Evolutionary conservation across 371 early-diverging fungal species (phyloP).

Genomic region (Globomyces sp.): DNA sequence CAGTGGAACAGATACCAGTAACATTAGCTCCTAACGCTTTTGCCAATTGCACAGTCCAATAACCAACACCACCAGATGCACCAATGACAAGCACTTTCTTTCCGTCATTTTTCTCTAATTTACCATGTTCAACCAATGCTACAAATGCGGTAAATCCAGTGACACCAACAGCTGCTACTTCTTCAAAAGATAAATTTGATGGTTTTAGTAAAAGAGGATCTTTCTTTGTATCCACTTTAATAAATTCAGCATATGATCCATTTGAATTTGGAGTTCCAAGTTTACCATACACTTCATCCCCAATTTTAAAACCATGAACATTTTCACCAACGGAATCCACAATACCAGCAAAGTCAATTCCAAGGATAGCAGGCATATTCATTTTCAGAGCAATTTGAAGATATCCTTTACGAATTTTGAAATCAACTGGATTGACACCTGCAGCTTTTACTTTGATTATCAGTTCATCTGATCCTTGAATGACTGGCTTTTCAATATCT

Average conservation of each 20-base stretch:
- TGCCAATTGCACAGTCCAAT: slow-evolving; percentile 26
- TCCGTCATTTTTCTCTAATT: background rate
- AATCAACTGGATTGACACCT: slow-evolving; percentile 65
- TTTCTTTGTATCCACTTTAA: slow-evolving; percentile 11
- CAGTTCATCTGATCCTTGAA: background rate
- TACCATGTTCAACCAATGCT: slow-evolving; percentile 36
- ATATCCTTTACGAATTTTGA: slow-evolving; percentile 41
- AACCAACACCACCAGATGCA: slow-evolving; percentile 37
- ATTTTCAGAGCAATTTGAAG: slow-evolving; percentile 11
- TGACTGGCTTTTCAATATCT: background rate
- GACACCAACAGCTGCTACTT: slow-evolving; percentile 53
- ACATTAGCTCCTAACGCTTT: slow-evolving; percentile 51
- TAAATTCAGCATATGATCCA: slow-evolving; percentile 52
- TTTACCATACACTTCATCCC: slow-evolving; percentile 55
- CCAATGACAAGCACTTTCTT: slow-evolving; percentile 32
- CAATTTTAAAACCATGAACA: slow-evolving; percentile 37
- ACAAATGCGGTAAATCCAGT: slow-evolving; percentile 47
- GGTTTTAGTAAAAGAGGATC: slow-evolving; percentile 50
- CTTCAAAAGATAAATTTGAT: slow-evolving; percentile 37
- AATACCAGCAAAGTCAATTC: slow-evolving; percentile 51
- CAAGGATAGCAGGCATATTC: slow-evolving; percentile 36
- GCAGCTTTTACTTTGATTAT: slow-evolving; percentile 43
- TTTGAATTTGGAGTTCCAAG: slow-evolving; percentile 14
- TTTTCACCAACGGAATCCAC: slow-evolving; percentile 47
- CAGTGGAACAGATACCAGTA: slow-evolving; percentile 61